Base-by-base conservation (phyloP, 2,329 filamentous ascomycete genomes). In the Aspergillus intermedius region DNA sequence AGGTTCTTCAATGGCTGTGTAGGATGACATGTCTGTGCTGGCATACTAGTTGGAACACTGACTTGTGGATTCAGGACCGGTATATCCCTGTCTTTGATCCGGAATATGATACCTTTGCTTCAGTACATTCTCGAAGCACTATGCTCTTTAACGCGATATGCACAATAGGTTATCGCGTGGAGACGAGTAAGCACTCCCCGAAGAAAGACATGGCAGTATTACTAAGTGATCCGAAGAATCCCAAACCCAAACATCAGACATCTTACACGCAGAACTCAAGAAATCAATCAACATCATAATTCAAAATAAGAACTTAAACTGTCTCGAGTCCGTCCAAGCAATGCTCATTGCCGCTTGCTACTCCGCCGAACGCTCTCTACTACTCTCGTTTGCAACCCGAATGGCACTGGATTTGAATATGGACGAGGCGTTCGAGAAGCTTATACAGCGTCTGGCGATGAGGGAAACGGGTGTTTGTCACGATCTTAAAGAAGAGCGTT, bases 131-230 rank as follows among this genome's bases (percentile, higher is more conserved):
- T 7, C 67, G 77, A 10, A 79, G 75, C 47, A 68, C 70, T 3
- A 70, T 80, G 13, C 63, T 81, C 0, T 73, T 80, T 43, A 75
- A 77, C 53, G 68, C 72, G 1, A 76, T 80, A 6, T 74, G 77
- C 48, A 73, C 75, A 1, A 71, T 78, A 21, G 78, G 77, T 2
- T 77, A 75, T 53, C 73, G 76, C 10, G 71, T 75, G 2, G 54
- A 66, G 12, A 56, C 53, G 4, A 60, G 62, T 65, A 54, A 22
- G 50, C 21, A n/a, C 4, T 25, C 10, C 4, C 10, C 9, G 5
- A 12, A 7, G 2, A 12, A 35, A 1, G 13, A 5, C 15, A 23
- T 9, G 4, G 2, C 10, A 5, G 12, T 23, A 9, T 5, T 19
- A 1, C 4, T 44, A 13, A 25, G 25, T 49, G 22, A n/a, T 21